A percentile compares a stretch with the other conserved stretches of the same genome.
Evolutionary conservation across 2,329 filamentous ascomycete species (phyloP).

Genomic region (Fusarium transvaalense): DNA sequence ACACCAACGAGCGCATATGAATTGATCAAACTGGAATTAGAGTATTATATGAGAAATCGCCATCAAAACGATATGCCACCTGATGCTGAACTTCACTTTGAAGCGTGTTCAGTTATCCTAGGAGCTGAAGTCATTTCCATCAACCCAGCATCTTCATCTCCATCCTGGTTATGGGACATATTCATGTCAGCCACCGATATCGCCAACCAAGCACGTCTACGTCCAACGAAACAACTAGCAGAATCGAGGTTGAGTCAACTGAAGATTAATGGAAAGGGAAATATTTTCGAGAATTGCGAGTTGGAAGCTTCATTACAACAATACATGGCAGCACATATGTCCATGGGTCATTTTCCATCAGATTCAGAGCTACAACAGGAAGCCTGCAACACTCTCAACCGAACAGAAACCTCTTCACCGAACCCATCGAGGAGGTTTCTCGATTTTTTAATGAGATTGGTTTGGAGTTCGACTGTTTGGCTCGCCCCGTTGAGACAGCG

Average conservation of each 20-base stretch:
- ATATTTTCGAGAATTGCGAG: conserved; percentile 41
- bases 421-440: conserved; percentile 31
- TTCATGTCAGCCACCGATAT: conserved; percentile 36
- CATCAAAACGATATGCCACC: conserved; percentile 25
- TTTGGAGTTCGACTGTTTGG: conserved; percentile 36
- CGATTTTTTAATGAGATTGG: conserved; percentile 33
- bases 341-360: conserved; percentile 26
- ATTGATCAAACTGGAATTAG: conserved; percentile 35
- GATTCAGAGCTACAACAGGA: conserved; percentile 39
- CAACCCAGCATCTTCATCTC: conserved; percentile 27
- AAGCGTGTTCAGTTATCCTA: conserved; percentile 34
- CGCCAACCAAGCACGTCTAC: conserved; percentile 31
- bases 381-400: conserved; percentile 22
- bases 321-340: conserved; percentile 26
- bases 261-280: conserved; percentile 40
- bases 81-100: conserved; percentile 35
- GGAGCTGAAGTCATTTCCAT: conserved; percentile 32
- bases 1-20: conserved; percentile 41
- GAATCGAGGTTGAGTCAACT: conserved; percentile 30
- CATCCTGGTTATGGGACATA: conserved; percentile 36
- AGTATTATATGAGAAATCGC: conserved; percentile 35
- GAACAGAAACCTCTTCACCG: neutral
- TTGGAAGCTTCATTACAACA: conserved; percentile 30
- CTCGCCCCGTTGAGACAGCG: conserved; percentile 27
- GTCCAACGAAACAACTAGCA: conserved; percentile 30